phyloP scores from a whole-genome alignment of 2,329 filamentous ascomycete species.

The Balansia obtecta region DNA sequence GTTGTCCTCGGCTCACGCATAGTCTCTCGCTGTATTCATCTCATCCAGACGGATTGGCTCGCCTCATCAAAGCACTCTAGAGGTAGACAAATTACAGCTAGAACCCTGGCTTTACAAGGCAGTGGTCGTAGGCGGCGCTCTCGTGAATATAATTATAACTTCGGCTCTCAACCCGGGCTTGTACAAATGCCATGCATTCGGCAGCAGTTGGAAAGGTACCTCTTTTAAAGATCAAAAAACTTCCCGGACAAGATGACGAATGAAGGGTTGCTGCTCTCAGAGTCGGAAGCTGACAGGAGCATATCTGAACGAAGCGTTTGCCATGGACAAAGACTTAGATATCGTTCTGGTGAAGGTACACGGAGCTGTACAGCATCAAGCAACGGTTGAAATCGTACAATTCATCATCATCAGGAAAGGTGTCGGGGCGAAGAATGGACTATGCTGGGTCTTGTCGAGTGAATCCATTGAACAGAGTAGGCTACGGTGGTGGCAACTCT shows the following conservation, averaged over 20 bases:
- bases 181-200: slow-evolving; percentile 22
- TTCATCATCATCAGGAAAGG: slow-evolving; percentile 23
- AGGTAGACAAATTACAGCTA: slow-evolving; percentile 5
- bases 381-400: slow-evolving; percentile 22
- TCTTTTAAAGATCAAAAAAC: background rate
- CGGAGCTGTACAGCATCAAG: slow-evolving; percentile 21
- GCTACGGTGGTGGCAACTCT: no score
- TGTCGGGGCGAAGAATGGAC: slow-evolving; percentile 25
- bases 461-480: background rate
- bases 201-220: slow-evolving; percentile 14
- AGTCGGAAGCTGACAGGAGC: slow-evolving; percentile 14
- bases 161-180: slow-evolving; percentile 29
- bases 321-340: slow-evolving; percentile 24
- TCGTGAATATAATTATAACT: slow-evolving; percentile 15
- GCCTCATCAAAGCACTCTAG: slow-evolving; percentile 14
- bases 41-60: slow-evolving; percentile 11
- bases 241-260: slow-evolving; percentile 15
- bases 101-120: slow-evolving; percentile 10
- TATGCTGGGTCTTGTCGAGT: slow-evolving; percentile 3
- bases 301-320: slow-evolving; percentile 21
- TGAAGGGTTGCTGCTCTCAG: slow-evolving; percentile 13
- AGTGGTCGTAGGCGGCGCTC: slow-evolving; percentile 7
- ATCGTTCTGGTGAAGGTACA: slow-evolving; percentile 24
- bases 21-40: slow-evolving; percentile 15
- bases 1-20: slow-evolving; percentile 10